These are phyloP conservation scores for Aurantiochytrium sp. DNA, from an alignment of 108 stramenopile genomes.

Conservation along the genomic window DNA sequence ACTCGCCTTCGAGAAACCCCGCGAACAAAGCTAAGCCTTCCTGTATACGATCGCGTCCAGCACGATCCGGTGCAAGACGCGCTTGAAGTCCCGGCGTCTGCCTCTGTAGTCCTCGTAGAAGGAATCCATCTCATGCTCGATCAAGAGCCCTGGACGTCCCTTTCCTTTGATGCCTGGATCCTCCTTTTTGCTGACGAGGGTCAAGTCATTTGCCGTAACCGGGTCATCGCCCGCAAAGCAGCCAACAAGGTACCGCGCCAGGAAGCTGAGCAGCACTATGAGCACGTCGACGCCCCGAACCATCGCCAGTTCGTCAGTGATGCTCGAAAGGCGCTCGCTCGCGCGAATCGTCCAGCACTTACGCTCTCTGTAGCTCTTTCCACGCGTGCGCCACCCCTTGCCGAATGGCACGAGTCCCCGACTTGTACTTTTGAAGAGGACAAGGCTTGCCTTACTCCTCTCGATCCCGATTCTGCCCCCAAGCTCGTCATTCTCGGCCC, in stretches of 20 bases:
- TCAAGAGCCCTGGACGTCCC: neutral
- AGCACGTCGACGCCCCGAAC: neutral
- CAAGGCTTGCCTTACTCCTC: neutral
- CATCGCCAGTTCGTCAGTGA: neutral
- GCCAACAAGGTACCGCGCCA: neutral
- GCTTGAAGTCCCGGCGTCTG: neutral
- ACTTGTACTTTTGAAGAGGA: neutral
- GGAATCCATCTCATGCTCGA: neutral
- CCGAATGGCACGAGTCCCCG: neutral
- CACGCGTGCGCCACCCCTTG: neutral
- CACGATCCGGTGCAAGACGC: neutral
- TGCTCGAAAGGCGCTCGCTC: neutral
- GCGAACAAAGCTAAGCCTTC: neutral
- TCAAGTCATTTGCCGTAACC: neutral
- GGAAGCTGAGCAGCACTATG: neutral
- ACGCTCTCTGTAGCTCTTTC: neutral
- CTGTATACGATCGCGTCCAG: neutral
- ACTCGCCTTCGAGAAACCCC: neutral
- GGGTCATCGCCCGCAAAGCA: neutral
- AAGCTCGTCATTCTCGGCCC: neutral
- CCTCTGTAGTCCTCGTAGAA: neutral
- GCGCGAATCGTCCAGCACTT: neutral
- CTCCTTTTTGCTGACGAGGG: neutral
- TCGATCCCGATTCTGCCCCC: neutral
- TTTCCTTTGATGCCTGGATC: neutral